Base-by-base conservation (phyloP, 1,139 yeast genomes). In the Pichia sp. region DNA sequence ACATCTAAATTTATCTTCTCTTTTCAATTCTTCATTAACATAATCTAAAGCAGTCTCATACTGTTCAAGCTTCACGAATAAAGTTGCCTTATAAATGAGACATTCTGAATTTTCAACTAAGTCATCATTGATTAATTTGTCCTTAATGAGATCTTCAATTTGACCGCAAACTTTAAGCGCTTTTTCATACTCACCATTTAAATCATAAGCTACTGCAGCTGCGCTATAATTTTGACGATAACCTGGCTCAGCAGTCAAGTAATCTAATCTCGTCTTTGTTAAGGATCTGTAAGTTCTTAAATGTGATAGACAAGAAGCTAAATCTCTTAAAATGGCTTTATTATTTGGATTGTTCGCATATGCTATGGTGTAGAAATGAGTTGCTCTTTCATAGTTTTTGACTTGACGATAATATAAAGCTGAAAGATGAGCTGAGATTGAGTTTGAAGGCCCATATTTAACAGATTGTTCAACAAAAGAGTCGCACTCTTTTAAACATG, bases 201-300 rank as follows among this genome's bases (percentile, higher is more conserved):
- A 72, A 64, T 86, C 88, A 60, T 85, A 88, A 0, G 97, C 96
- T 38, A 87, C 74, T 0, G 96, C 97, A 48, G 86, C 72, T 0
- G 85, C 84, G 3, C 96, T 85, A 97, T 97, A 94, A 61, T 88
- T 85, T 56, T 94, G 92, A 56, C 97, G 77, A 62, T 79, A 84
- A 0, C 95, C 96, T 13, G 96, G 84, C 58, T 80, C 85, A 39
- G 77, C 76, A 58, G 85, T 87, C 65, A 94, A 73, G 60, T 81
- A 80, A 42, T 74, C 74, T 53, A 79, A 80, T 59, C 97, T 77
- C 3, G 92, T 76, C 18, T 69, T 75, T 8, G 76, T 73, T 56
- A 86, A 74, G 35, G 75, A 74, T 57, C 76, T 78, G 63, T 72
- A 88, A 61, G 87, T 92, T 53, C 96, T 79, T 52, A 74, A 72